Percentiles rank a stretch among this genome's conserved stretches.
Conservation (phyloP, 2,329 filamentous ascomycete species). For the Scolecobasidium constrictum region DNA sequence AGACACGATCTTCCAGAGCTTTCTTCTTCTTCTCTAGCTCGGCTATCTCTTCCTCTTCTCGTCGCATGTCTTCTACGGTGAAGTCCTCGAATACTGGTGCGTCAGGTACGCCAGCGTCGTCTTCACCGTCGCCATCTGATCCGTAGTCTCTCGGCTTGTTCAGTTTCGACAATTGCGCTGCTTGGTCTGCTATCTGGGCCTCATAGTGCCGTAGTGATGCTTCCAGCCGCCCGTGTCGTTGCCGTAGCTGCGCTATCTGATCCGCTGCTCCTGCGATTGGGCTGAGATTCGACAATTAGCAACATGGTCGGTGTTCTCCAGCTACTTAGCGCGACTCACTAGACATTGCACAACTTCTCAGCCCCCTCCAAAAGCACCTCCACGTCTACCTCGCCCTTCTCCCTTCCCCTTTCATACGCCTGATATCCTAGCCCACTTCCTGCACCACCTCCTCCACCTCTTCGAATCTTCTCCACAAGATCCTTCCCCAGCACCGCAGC, state of each 20-base stretch:
- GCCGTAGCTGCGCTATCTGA: slow-evolving; percentile 60
- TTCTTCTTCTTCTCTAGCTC: slow-evolving; percentile 54
- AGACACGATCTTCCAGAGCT: slow-evolving; percentile 51
- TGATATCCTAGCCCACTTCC: slow-evolving; percentile 35
- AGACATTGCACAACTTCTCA: slow-evolving; percentile 82
- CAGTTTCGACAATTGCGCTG: slow-evolving; percentile 60
- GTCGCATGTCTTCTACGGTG: slow-evolving; percentile 58
- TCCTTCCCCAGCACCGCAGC: slow-evolving; percentile 81
- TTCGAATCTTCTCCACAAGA: slow-evolving; percentile 68
- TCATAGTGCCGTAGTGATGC: slow-evolving; percentile 75
- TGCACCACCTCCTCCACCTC: slow-evolving; percentile 44
- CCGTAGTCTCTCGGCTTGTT: slow-evolving; percentile 50
- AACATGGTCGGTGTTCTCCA: too few species aligned
- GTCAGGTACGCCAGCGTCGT: slow-evolving; percentile 42
- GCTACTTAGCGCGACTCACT: too few species aligned
- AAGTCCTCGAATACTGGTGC: slow-evolving; percentile 29
- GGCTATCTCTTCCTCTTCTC: slow-evolving; percentile 58
- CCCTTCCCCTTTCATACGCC: slow-evolving; percentile 31
- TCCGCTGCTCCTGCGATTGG: slow-evolving; percentile 69
- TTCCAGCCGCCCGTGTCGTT: slow-evolving; percentile 58
- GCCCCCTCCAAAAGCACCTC: slow-evolving; percentile 76
- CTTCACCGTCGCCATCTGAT: slow-evolving; percentile 38
- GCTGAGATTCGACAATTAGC: slow-evolving; percentile 30
- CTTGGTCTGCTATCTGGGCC: slow-evolving; percentile 64
- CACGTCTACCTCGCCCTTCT: slow-evolving; percentile 68